Conservation (phyloP, 179 eudicot species). For the Beta lomatogona region DNA sequence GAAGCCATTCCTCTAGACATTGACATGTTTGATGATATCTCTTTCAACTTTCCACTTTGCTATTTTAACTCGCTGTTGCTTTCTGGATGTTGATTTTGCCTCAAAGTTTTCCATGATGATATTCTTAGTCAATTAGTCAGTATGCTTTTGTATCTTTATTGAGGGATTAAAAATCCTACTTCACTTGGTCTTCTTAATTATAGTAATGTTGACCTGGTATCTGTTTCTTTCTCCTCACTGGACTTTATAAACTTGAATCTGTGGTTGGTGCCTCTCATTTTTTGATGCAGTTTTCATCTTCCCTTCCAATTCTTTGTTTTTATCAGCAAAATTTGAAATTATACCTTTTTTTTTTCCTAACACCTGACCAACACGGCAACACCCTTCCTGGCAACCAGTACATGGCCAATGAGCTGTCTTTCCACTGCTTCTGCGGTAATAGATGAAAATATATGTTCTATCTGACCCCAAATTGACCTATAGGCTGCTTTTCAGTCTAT, state of each 20-base stretch:
- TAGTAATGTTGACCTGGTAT: background rate
- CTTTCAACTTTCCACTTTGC: background rate
- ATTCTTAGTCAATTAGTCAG: background rate
- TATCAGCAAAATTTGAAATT: too few relatives aligned
- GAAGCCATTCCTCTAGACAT: background rate
- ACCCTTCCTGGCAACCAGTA: too few relatives aligned
- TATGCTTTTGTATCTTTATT: background rate
- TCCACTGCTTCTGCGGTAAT: background rate
- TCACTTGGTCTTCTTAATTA: background rate
- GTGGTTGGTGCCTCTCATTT: background rate
- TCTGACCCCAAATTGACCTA: background rate
- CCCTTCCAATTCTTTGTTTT: background rate
- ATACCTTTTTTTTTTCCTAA: too few relatives aligned
- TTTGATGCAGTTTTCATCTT: background rate
- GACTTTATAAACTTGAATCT: background rate
- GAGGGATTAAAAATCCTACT: background rate
- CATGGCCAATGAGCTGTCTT: background rate
- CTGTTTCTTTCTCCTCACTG: background rate
- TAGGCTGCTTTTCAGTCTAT: too few relatives aligned
- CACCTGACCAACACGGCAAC: too few relatives aligned
- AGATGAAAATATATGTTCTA: background rate
- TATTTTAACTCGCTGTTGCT: background rate
- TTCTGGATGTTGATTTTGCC: conserved; percentile 1
- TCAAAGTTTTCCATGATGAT: background rate
- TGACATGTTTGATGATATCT: background rate